Percentiles rank a stretch among this genome's conserved stretches.
phyloP scores from a whole-genome alignment of 164 flowering plant genomes.

The Liriodendron chinense region DNA sequence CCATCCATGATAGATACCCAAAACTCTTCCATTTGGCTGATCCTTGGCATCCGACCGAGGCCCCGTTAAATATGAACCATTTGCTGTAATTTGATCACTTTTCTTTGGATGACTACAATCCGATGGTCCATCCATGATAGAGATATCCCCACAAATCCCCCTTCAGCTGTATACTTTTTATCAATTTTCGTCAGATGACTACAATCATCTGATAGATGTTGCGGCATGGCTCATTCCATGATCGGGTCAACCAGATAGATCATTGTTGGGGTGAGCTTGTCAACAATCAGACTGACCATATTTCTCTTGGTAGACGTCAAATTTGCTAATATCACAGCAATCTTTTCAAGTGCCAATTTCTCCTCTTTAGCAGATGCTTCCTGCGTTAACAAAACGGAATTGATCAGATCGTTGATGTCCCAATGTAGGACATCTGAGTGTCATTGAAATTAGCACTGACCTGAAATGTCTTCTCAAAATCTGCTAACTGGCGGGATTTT shows the following conservation, averaged over 20 bases:
- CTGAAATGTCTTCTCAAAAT: slow-evolving; percentile 63
- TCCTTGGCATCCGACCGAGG: background rate
- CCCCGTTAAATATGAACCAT: background rate
- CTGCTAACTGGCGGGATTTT: slow-evolving; percentile 31
- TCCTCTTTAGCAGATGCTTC: slow-evolving; percentile 76
- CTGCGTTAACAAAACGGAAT: slow-evolving; percentile 33
- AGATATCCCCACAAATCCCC: too few relatives aligned
- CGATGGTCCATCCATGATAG: too few relatives aligned
- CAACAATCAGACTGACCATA: slow-evolving; percentile 35
- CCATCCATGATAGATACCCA: background rate
- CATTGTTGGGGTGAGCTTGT: background rate
- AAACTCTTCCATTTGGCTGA: background rate
- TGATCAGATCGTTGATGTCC: slow-evolving; percentile 3
- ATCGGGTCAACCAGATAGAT: background rate
- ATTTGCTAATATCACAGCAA: slow-evolving; percentile 48
- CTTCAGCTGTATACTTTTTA: too few relatives aligned
- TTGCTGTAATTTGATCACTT: too few relatives aligned
- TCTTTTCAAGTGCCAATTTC: slow-evolving; percentile 58
- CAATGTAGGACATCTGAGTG: background rate
- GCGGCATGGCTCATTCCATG: too few relatives aligned
- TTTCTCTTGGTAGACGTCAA: slow-evolving; percentile 51
- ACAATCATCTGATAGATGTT: background rate
- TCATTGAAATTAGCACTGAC: slow-evolving; percentile 23
- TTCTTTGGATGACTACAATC: too few relatives aligned
- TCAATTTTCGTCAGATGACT: too few relatives aligned